Base-by-base conservation (phyloP, 1,284 basidiomycete species). In the Cutaneotrichosporon daszewskae region DNA sequence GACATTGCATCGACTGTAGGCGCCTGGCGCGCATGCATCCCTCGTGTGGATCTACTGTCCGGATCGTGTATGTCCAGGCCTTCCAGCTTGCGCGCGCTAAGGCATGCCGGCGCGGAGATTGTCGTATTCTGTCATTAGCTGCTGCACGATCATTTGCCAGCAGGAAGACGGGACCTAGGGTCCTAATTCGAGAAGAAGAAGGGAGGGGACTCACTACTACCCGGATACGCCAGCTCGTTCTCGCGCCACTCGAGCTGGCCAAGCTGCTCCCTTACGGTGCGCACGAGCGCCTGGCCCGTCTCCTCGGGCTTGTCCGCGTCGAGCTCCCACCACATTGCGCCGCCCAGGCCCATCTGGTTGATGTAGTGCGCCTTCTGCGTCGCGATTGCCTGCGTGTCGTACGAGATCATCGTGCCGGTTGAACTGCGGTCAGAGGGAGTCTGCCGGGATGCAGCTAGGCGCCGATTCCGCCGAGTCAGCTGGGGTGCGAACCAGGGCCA, bases 251-350 rank as follows among this genome's bases (percentile, higher is more conserved):
- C 58, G 33, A 69, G 40, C 37, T 55, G 52, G 22, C 67, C 67
- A 24, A 68, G 51, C 43, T 57, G 44, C 17, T 52, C 51, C 8
- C 48, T 47, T 26, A 62, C 60, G 11, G 59, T 51, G 31, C 55
- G 49, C 19, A 69, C 57, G 26, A 69, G 53, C 17, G 48, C 54
- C 32, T 57, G 45, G 16, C 53, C 54, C 22, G 50, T 59, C 32
- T 38, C 39, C 36, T 51, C 57, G 4, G 50, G 43, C 34, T 60
- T 57, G 53, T 71, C 69, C 9, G 62, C 64, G 37, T 66, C 63
- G 5, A 73, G 73, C 62, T 62, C 84, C 85, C 85, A 88, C 72
- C 81, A 87, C 85, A 87, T 86, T 29, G 79, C 78, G 2, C 86
- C 86, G 14, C 77, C 83, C 28, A 88, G 74, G 4, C 78, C 77